These are phyloP conservation scores for Lepidium aucheri DNA, from an alignment of 345 rosid genomes.

Conservation along the genomic window DNA sequence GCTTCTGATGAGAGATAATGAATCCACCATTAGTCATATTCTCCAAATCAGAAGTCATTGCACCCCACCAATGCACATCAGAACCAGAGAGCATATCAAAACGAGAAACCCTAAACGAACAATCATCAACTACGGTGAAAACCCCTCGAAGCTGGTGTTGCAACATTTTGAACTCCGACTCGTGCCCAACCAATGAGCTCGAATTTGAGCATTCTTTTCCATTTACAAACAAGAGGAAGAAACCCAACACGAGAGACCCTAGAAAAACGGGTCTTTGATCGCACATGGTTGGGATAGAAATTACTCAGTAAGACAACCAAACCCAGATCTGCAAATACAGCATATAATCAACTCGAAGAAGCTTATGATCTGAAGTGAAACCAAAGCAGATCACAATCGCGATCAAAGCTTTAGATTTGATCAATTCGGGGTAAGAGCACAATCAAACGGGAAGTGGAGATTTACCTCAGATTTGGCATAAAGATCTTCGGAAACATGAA, in stretches of 20 bases:
- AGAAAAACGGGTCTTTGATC: slow-evolving; percentile 27
- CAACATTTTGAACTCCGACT: slow-evolving; percentile 64
- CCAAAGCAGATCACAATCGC: slow-evolving; percentile 8
- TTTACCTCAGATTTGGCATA: slow-evolving; percentile 19
- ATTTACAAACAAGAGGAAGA: slow-evolving; percentile 25
- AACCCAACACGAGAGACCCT: slow-evolving; percentile 32
- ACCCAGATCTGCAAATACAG: slow-evolving; percentile 31
- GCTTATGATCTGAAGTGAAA: slow-evolving; percentile 20
- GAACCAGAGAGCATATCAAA: slow-evolving; percentile 81
- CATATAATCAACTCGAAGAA: slow-evolving; percentile 19
- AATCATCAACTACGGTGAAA: slow-evolving; percentile 61
- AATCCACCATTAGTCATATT: slow-evolving; percentile 62
- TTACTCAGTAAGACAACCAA: slow-evolving; percentile 26
- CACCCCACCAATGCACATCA: slow-evolving; percentile 87
- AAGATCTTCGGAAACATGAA: slow-evolving; percentile 9
- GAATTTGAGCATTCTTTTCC: slow-evolving; percentile 61
- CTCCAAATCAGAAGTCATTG: slow-evolving; percentile 38
- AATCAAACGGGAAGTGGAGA: background rate
- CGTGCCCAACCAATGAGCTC: slow-evolving; percentile 53
- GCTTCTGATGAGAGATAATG: slow-evolving; percentile 47
- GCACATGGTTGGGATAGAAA: slow-evolving; percentile 30
- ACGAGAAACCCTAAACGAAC: slow-evolving; percentile 68
- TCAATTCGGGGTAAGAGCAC: background rate
- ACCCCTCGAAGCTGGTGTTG: slow-evolving; percentile 86
- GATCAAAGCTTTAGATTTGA: background rate